Conservation (phyloP, 805 yeast genomes). For the Ogataea salicorniae region DNA sequence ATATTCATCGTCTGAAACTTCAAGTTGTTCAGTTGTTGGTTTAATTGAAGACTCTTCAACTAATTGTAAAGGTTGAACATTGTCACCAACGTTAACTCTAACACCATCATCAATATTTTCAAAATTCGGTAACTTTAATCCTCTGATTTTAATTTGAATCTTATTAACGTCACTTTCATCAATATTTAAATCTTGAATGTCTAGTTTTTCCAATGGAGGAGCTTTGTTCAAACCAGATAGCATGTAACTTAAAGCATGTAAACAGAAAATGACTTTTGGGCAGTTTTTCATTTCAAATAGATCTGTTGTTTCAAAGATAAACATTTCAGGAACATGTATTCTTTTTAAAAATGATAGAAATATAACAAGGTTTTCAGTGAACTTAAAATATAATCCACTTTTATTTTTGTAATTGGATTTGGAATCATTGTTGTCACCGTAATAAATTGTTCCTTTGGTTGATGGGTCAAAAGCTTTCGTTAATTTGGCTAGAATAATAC, state of each 20-base stretch:
- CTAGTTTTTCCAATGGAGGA: conserved; percentile 57
- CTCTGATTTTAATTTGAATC: conserved; percentile 66
- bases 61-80: conserved; percentile 17
- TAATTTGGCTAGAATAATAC: conserved; percentile 77
- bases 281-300: conserved; percentile 86
- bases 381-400: conserved; percentile 65
- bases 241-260: conserved; percentile 81
- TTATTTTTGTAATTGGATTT: conserved; percentile 25
- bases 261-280: conserved; percentile 89
- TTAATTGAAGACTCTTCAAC: conserved; percentile 2
- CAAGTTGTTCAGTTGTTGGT: background rate
- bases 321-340: conserved; percentile 78
- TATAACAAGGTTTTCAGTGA: conserved; percentile 85
- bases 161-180: conserved; percentile 60
- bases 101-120: conserved; percentile 35
- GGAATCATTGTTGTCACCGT: conserved; percentile 33
- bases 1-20: background rate
- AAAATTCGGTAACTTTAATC: conserved; percentile 74
- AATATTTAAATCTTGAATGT: conserved; percentile 53
- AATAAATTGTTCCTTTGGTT: conserved; percentile 49
- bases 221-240: conserved; percentile 53
- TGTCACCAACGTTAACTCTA: conserved; percentile 28
- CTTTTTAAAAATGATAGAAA: conserved; percentile 68
- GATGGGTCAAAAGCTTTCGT: conserved; percentile 69
- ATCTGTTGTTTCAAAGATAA: conserved; percentile 88